These are phyloP conservation scores for Fusarium sp. DNA, from an alignment of 2,329 filamentous ascomycete genomes.

Conservation along the genomic window DNA sequence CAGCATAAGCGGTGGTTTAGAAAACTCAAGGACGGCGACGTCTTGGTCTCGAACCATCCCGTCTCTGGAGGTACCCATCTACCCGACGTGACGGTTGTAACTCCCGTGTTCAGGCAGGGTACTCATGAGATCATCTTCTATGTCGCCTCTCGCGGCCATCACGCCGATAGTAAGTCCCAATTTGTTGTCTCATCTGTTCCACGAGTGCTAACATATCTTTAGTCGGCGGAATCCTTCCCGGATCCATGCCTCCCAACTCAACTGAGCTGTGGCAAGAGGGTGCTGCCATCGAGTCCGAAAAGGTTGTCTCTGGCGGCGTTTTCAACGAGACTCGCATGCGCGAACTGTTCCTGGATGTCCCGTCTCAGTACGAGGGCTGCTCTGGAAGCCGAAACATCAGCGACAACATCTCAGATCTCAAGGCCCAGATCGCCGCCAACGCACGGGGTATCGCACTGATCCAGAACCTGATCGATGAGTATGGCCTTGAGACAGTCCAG, in stretches of 20 bases:
- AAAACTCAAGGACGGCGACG: neutral
- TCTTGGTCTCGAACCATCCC: neutral
- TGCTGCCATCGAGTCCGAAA: slow-evolving; percentile 72
- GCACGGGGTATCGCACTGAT: slow-evolving; percentile 74
- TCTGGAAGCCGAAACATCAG: neutral
- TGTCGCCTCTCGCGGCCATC: slow-evolving; percentile 47
- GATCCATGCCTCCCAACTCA: slow-evolving; percentile 84
- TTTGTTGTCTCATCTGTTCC: neutral
- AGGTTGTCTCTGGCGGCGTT: slow-evolving; percentile 80
- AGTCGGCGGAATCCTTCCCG: slow-evolving; percentile 82
- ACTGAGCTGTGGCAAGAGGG: slow-evolving; percentile 74
- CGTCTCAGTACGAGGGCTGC: slow-evolving; percentile 61
- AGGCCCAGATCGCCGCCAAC: slow-evolving; percentile 54
- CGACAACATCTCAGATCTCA: slow-evolving; percentile 87
- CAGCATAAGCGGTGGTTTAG: neutral
- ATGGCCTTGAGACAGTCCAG: slow-evolving; percentile 77
- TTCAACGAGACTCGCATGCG: slow-evolving; percentile 84
- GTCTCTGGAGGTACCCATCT: neutral
- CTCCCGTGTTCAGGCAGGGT: slow-evolving; percentile 33
- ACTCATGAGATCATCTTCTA: slow-evolving; percentile 43
- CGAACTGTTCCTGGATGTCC: slow-evolving; percentile 78
- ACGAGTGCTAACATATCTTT: neutral
- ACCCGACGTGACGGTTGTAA: neutral
- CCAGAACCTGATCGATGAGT: slow-evolving; percentile 77
- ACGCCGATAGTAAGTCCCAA: slow-evolving; percentile 46